A percentile compares a stretch with the other conserved stretches of the same genome.
These are phyloP conservation scores for Anisodus acutangulus DNA, from an alignment of 257 asterid species.

Conservation along the genomic window DNA sequence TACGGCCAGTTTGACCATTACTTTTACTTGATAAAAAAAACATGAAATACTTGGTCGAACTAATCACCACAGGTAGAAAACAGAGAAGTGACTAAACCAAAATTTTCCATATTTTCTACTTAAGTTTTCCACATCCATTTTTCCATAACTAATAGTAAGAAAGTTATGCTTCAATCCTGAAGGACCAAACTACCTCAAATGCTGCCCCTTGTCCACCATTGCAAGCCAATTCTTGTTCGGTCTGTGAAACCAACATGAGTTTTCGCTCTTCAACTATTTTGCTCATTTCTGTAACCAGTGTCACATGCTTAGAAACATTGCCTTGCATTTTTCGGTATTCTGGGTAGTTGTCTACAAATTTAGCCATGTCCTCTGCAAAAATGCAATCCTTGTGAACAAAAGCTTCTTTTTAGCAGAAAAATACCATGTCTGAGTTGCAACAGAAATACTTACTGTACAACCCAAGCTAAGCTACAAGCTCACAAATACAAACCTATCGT, in stretches of 20 bases:
- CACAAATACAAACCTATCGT: constrained; percentile 76
- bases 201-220: constrained; percentile 99
- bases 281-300: constrained; percentile 97
- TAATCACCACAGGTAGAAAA: not conserved
- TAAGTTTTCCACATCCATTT: not conserved
- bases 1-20: too few relatives aligned
- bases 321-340: constrained; percentile 96
- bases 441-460: not conserved
- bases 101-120: not conserved
- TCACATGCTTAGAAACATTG: constrained; percentile 97
- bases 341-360: constrained; percentile 97
- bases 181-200: constrained; percentile 70
- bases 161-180: constrained; percentile 16
- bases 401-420: constrained; percentile 6
- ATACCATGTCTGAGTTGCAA: not conserved
- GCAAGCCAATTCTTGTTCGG: constrained; percentile 98
- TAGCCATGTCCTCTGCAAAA: constrained; percentile 97
- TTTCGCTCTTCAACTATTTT: constrained; percentile 92
- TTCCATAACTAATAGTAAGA: constrained; percentile 25
- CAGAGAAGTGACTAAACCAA: constrained; percentile 7
- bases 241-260: constrained; percentile 93
- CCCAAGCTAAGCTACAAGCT: constrained; percentile 27
- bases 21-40: not conserved
- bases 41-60: constrained; percentile 6
- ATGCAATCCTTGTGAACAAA: constrained; percentile 36